Evolutionary conservation across 2,329 filamentous ascomycete species (phyloP).

Genomic region (Aspergillus latus): DNA sequence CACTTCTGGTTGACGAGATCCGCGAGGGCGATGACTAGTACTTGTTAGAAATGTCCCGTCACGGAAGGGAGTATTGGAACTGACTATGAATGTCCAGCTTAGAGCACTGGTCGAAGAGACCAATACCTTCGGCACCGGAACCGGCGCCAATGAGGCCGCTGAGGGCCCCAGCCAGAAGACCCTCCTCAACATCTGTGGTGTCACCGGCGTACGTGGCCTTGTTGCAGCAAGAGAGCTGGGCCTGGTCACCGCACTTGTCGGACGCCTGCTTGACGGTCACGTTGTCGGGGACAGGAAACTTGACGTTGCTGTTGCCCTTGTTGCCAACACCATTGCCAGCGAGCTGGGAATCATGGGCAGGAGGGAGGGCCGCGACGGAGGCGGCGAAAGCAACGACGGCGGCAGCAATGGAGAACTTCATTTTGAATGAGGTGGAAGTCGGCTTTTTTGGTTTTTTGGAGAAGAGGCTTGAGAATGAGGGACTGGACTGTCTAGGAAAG

Average conservation of each 20-base stretch:
- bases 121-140: constrained; percentile 35
- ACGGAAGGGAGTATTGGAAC: constrained; percentile 2
- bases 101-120: constrained; percentile 45
- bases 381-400: constrained; percentile 37
- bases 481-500: constrained; percentile 30
- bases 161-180: constrained; percentile 36
- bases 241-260: constrained; percentile 41
- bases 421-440: constrained; percentile 36
- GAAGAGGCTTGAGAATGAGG: constrained; percentile 12
- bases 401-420: constrained; percentile 39
- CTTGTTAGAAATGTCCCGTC: constrained; percentile 1
- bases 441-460: constrained; percentile 24
- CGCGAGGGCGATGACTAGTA: constrained; percentile 30
- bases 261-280: constrained; percentile 40
- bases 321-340: constrained; percentile 25
- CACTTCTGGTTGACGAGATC: constrained; percentile 41
- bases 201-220: constrained; percentile 39
- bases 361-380: constrained; percentile 34
- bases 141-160: constrained; percentile 36
- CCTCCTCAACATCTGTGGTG: constrained; percentile 33
- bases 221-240: constrained; percentile 43
- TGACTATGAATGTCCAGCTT: constrained; percentile 38
- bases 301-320: constrained; percentile 35
- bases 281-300: constrained; percentile 34
- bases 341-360: constrained; percentile 16